Base-by-base conservation (phyloP, 345 rosid genomes). In the Camelina hispida region DNA sequence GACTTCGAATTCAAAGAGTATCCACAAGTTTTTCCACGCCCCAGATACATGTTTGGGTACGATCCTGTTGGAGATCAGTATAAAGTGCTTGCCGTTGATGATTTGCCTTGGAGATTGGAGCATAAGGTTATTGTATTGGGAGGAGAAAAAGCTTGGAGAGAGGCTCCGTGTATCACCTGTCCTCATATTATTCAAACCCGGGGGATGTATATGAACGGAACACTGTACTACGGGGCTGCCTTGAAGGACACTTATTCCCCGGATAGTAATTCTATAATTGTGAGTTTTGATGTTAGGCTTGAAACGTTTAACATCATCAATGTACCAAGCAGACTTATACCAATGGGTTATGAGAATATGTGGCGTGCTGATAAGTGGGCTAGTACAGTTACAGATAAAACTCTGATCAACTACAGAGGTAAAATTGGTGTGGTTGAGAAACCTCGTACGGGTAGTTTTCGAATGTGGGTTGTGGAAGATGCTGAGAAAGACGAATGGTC, bases 351-450 rank as follows among this genome's bases (percentile, higher is more conserved):
- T 14, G 0, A n/a, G 30, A 25, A 43, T 42, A 25, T 69, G 28
- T 68, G 72, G 61, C 0, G 1, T 61, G 50, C 10, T 68, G 2
- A 28, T 28, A 28, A 28, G 30, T 28, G 30, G 30, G 30, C 30
- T 28, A 4, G 4, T 28, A 28, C 30, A 28, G 30, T 28, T 28
- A 34, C 42, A 4, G 13, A 46, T 32, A 46, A 47, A 59, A 34
- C 12, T 34, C 40, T 58, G 42, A 70, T 69, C 14, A 59, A 60
- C 59, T 59, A 48, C n/a, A 1, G 7, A 9, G 66, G 67, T 23
- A 59, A 34, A 71, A 15, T 71, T 20, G 58, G 58, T 34, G 74
- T 71, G 58, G 59, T 47, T 37, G 74, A 71, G 67, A 22, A 59
- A 20, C 75, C 67, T 71, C 28, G 38, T 6, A 1, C 59, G 0